Evolutionary conservation across 2,329 filamentous ascomycete species (phyloP).

Genomic region (Neopestalotiopsis rosae): DNA sequence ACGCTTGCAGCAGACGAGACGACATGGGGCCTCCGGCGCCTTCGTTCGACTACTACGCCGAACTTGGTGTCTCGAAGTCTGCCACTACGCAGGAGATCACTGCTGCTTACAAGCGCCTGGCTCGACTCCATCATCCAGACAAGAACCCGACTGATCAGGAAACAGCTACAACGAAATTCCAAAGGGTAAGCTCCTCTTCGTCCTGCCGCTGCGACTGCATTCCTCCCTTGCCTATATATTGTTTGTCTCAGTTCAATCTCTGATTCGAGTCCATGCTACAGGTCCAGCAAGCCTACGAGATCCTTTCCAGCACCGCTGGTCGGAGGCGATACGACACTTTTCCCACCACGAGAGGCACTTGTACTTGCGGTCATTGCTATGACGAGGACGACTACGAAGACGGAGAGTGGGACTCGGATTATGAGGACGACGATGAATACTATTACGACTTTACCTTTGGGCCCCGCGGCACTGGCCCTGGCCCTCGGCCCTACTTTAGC

Average conservation of each 20-base stretch:
- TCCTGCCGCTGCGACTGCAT: not conserved
- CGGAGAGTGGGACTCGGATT: slow-evolving; percentile 11
- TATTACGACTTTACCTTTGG: slow-evolving; percentile 15
- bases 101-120: slow-evolving; percentile 29
- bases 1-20: not conserved
- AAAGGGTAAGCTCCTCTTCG: slow-evolving; percentile 25
- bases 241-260: not conserved
- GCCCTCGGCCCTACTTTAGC: slow-evolving; percentile 5
- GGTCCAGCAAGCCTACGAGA: slow-evolving; percentile 33
- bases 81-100: slow-evolving; percentile 29
- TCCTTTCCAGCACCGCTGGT: slow-evolving; percentile 26
- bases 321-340: slow-evolving; percentile 28
- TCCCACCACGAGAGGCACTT: not conserved
- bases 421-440: slow-evolving; percentile 16
- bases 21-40: slow-evolving; percentile 3
- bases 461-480: slow-evolving; percentile 5
- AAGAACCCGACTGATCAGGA: slow-evolving; percentile 28
- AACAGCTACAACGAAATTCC: slow-evolving; percentile 30
- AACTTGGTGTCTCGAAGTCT: slow-evolving; percentile 29
- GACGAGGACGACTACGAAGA: slow-evolving; percentile 6
- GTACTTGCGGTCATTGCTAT: not conserved
- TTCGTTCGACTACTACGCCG: slow-evolving; percentile 29
- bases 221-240: not conserved
- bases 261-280: slow-evolving; percentile 12
- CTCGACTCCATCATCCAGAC: slow-evolving; percentile 32